Evolutionary conservation across 441 rosid species (phyloP).

Genomic region (Populus hybrid): DNA sequence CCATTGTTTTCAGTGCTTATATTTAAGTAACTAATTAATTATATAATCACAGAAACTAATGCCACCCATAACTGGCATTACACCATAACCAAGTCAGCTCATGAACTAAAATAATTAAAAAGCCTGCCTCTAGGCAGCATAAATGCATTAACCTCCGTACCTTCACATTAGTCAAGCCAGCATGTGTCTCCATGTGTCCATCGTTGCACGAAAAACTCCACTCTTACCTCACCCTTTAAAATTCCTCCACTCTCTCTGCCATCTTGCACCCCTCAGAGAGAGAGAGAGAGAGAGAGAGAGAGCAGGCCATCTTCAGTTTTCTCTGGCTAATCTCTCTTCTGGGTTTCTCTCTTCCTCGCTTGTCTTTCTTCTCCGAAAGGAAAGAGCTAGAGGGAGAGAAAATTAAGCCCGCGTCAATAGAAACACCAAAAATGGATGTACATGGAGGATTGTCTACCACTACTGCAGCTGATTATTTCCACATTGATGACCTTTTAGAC

Average conservation of each 20-base stretch:
- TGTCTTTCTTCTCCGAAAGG: neutral
- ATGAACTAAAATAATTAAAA: neutral
- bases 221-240: neutral
- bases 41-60: neutral
- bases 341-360: neutral
- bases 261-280: neutral
- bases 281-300: neutral
- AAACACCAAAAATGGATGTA: constrained; percentile 41
- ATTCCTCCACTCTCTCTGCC: neutral
- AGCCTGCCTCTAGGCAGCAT: neutral
- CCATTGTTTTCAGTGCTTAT: neutral
- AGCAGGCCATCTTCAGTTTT: neutral
- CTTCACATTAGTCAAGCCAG: neutral
- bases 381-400: neutral
- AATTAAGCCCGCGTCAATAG: neutral
- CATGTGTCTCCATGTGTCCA: constrained; percentile 30
- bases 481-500: constrained; percentile 28
- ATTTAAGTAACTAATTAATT: neutral
- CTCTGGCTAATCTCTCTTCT: neutral
- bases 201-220: constrained; percentile 17
- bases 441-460: constrained; percentile 24
- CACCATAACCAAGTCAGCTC: neutral
- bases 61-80: neutral
- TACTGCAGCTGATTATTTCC: constrained; percentile 35
- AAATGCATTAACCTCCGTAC: constrained; percentile 4